A percentile compares a stretch with the other conserved stretches of the same genome.
Evolutionary conservation across 2,329 filamentous ascomycete species (phyloP).

Genomic region (Daldinia eschscholtzii): DNA sequence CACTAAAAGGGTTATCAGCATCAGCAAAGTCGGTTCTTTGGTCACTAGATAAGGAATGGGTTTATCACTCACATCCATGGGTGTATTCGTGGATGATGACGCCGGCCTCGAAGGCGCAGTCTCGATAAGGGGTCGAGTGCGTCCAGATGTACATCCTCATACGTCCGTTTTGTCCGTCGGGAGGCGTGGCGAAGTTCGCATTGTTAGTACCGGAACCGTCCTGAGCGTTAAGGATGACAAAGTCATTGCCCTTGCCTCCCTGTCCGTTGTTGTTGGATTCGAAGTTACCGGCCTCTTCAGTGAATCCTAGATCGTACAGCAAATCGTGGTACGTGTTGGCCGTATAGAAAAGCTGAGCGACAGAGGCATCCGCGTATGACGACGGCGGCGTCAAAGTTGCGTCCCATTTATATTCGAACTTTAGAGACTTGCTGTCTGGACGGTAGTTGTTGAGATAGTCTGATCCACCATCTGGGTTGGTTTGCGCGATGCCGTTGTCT

Average conservation of each 20-base stretch:
- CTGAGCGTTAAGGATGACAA: constrained; percentile 68
- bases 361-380: constrained; percentile 65
- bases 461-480: constrained; percentile 61
- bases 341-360: constrained; percentile 72
- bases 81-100: constrained; percentile 72
- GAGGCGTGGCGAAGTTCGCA: constrained; percentile 68
- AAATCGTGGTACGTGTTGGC: constrained; percentile 71
- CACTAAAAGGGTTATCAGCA: constrained; percentile 48
- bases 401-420: constrained; percentile 63
- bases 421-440: constrained; percentile 57
- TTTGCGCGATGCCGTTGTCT: constrained; percentile 69
- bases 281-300: constrained; percentile 70
- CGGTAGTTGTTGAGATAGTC: constrained; percentile 64
- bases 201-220: constrained; percentile 69
- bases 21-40: constrained; percentile 25
- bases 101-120: constrained; percentile 70
- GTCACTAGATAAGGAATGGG: neutral
- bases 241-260: constrained; percentile 65
- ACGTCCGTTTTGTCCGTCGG: constrained; percentile 63
- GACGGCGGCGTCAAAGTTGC: constrained; percentile 52
- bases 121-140: constrained; percentile 60
- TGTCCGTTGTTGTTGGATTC: constrained; percentile 67
- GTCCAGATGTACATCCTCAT: constrained; percentile 73
- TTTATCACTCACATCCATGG: constrained; percentile 58
- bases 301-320: constrained; percentile 69